Base-by-base conservation (phyloP, 2,329 filamentous ascomycete genomes). In the Escovopsis sp. region DNA sequence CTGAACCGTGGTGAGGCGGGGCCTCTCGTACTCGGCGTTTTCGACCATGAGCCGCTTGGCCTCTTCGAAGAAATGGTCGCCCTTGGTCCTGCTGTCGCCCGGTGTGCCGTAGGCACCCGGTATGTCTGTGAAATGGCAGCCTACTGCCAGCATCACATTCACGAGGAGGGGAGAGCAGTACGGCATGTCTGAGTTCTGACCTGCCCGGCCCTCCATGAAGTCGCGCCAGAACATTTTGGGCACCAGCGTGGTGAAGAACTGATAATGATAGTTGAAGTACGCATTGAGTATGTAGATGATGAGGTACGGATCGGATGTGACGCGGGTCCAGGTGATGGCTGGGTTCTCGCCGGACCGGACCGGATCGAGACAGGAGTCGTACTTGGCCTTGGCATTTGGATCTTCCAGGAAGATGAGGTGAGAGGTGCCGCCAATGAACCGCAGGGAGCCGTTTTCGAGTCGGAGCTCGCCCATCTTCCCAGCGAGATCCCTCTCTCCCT, bases 241-340 rank as follows among this genome's bases (percentile, higher is more conserved):
- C 11, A 88, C 89, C 7, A 96, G 67, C 0, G 84, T 91, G 4
- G 87, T 89, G 59, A 96, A 98, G 62, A 91, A 96, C 14, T 87
- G 81, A 60, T 96, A 96, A 61, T 96, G 91, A 83, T 89, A 96
- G 52, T 80, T 86, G 63, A 96, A 96, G 63, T 98, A 98, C 84
- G 96, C 88, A 54, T 88, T 89, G 56, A 98, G 76, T 14, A 98
- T 74, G 59, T 95, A 89, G 13, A 79, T 74, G 51, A 95, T 78
- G 37, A 94, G 69, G 41, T 82, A 74, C 20, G 78, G 71, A 57
- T 95, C 86, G 39, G 77, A 70, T 2, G 86, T 94, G 37, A 94
- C 86, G 13, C 71, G 75, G 0, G 89, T 94, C 91, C 91, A 98
- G 41, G 81, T 88, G 15, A 76, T 79, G 41, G 91, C 70, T 4